phyloP scores from a whole-genome alignment of 305 asterid genomes.

The Fraxinus paxiana region DNA sequence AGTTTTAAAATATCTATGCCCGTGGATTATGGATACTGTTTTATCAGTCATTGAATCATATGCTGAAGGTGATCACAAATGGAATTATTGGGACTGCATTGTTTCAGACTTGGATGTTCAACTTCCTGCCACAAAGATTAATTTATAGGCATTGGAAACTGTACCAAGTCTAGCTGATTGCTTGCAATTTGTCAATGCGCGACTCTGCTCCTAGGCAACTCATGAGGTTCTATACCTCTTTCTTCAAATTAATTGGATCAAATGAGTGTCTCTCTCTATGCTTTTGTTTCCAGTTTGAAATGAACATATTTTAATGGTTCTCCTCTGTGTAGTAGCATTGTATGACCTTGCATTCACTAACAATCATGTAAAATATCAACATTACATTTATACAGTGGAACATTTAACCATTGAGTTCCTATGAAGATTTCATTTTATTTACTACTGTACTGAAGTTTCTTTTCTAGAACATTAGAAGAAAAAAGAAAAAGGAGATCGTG shows the following conservation, averaged over 20 bases:
- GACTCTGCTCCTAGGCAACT: constrained; percentile 42
- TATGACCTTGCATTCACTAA: background rate
- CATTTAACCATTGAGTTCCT: background rate
- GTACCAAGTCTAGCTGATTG: constrained; percentile 73
- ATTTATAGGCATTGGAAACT: constrained; percentile 67
- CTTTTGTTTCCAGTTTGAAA: background rate
- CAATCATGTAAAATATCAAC: background rate
- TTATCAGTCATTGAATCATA: constrained; percentile 58
- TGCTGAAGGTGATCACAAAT: constrained; percentile 36
- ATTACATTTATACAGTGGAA: background rate
- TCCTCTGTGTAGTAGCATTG: background rate
- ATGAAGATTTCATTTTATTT: background rate
- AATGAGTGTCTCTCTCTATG: background rate
- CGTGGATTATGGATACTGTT: background rate
- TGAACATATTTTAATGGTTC: background rate
- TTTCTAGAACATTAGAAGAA: background rate
- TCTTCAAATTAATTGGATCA: background rate
- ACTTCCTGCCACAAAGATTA: constrained; percentile 59
- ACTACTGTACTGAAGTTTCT: background rate
- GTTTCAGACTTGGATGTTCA: constrained; percentile 42
- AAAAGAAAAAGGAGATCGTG: background rate
- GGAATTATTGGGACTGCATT: constrained; percentile 52
- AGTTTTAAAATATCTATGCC: too few relatives aligned
- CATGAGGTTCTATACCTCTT: constrained; percentile 39
- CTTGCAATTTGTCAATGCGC: constrained; percentile 62